Evolutionary conservation across 148 eudicot genomes (phyloP).

Genomic region (Diospyros lotus): DNA sequence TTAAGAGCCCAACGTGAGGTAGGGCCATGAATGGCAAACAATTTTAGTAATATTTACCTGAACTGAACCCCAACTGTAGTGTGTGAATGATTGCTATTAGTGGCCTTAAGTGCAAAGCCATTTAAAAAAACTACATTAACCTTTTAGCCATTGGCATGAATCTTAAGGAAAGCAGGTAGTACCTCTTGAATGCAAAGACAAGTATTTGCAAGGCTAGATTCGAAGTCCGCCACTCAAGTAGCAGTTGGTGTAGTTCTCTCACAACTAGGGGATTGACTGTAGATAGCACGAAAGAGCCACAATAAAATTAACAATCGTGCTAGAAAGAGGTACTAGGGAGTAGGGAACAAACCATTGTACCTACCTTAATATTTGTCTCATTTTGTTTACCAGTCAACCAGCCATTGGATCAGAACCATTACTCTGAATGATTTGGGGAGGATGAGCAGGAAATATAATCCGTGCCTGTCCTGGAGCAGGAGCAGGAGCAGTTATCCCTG

Average conservation of each 20-base stretch:
- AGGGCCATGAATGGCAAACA: no score
- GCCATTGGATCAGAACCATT: constrained; percentile 19
- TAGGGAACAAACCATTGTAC: not conserved
- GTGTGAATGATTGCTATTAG: no score
- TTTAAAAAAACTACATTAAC: no score
- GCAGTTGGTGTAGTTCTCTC: constrained; percentile 22
- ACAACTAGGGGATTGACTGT: constrained; percentile 3
- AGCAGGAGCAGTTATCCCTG: constrained; percentile 14
- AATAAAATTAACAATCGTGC: not conserved
- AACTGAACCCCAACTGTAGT: no score
- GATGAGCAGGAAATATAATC: constrained; percentile 8
- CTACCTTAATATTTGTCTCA: constrained; percentile 20
- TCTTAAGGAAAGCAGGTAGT: not conserved
- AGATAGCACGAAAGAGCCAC: not conserved
- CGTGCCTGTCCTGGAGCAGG: constrained; percentile 14
- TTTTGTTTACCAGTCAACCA: constrained; percentile 13
- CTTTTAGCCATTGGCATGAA: not conserved
- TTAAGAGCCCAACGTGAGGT: no score
- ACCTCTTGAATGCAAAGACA: constrained; percentile 21
- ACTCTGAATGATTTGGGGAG: constrained; percentile 18
- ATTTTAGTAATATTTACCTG: no score
- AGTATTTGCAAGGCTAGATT: constrained; percentile 22
- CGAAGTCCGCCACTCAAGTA: constrained; percentile 27
- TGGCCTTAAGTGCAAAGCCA: no score
- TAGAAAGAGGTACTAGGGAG: not conserved